Evolutionary conservation across 352 stramenopile species (phyloP).

Genomic region (Blastocystis sp.): DNA sequence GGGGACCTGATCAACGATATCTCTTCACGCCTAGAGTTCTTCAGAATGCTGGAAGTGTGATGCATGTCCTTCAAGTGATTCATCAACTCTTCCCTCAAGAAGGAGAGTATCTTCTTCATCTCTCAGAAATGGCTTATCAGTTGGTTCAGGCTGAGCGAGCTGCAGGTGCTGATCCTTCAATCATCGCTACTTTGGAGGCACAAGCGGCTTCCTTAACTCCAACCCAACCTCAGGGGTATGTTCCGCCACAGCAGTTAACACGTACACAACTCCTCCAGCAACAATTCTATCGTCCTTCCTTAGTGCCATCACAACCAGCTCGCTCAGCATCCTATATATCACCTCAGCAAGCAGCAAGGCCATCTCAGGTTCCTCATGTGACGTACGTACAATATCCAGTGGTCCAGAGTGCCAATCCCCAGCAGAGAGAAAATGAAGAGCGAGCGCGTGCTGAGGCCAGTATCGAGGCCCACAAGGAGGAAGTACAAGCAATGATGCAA

Average conservation of each 20-base stretch:
- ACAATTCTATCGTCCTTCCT: background rate
- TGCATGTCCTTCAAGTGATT: conserved; percentile 19
- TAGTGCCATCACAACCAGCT: background rate
- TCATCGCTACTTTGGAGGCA: background rate
- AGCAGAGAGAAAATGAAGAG: too few species aligned
- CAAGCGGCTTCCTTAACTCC: background rate
- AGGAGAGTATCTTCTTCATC: conserved; percentile 24
- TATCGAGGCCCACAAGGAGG: background rate
- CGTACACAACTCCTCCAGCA: background rate
- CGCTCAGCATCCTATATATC: background rate
- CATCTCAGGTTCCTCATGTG: too few species aligned
- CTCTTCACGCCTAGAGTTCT: background rate
- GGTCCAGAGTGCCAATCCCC: too few species aligned
- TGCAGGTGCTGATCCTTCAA: background rate
- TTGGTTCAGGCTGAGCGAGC: background rate
- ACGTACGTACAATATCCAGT: too few species aligned
- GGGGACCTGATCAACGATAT: background rate
- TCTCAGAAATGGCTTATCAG: background rate
- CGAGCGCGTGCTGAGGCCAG: too few species aligned
- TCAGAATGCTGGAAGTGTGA: background rate
- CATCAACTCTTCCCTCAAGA: background rate
- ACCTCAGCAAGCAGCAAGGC: background rate
- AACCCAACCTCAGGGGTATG: background rate
- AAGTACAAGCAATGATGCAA: background rate
- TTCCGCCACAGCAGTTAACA: background rate